phyloP scores from a whole-genome alignment of 352 stramenopile genomes.

The Phytopythium delawarense region DNA sequence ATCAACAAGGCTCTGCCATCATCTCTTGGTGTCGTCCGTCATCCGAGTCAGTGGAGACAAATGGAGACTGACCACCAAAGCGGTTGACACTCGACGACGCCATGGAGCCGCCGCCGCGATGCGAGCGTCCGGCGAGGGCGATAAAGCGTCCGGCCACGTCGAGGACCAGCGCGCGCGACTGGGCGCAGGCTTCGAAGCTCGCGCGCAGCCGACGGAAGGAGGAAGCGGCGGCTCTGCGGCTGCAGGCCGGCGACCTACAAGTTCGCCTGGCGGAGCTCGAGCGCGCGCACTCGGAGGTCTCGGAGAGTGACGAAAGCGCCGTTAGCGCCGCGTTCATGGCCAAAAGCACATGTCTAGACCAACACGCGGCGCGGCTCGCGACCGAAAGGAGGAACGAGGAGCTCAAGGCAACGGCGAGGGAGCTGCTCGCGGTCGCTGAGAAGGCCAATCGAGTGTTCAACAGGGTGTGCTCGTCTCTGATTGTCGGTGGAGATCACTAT shows the following conservation, averaged over 20 bases:
- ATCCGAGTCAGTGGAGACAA: no score
- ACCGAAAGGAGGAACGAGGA: background rate
- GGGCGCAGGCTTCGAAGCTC: background rate
- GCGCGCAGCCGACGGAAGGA: background rate
- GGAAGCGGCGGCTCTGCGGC: background rate
- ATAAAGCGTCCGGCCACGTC: background rate
- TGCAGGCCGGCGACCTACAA: background rate
- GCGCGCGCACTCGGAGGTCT: background rate
- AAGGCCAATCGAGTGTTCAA: background rate
- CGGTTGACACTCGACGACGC: no score
- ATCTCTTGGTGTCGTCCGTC: no score
- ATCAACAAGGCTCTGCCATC: no score
- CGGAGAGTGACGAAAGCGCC: no score
- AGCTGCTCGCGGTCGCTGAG: background rate
- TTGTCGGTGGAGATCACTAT: no score
- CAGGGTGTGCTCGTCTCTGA: background rate
- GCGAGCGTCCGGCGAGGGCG: no score
- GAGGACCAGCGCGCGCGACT: background rate
- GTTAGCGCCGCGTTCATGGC: no score
- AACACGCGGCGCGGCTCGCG: background rate
- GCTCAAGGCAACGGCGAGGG: background rate
- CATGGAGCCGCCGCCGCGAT: no score
- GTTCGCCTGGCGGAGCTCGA: background rate
- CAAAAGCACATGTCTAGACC: background rate
- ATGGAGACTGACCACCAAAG: no score